Evolutionary conservation across 2,329 filamentous ascomycete genomes (phyloP), one percentile per base, ranked within the genome.

Genomic region (Fusarium brevicatenulatum): DNA sequence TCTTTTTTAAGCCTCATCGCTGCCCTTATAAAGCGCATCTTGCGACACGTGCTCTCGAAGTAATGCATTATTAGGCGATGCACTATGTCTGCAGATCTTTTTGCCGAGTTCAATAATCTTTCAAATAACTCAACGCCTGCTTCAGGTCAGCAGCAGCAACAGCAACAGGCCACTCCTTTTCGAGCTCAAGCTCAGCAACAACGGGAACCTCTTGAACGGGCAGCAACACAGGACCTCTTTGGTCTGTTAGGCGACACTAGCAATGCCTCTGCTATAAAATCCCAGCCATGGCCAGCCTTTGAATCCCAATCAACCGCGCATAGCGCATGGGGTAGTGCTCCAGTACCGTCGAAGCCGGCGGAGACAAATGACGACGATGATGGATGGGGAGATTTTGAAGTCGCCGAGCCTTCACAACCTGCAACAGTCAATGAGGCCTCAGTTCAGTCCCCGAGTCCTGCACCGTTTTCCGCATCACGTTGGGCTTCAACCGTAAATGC

Each of bases 331-430:
- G 54, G 65, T 49, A 63, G 23, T 37, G 46, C 60, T n/a, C 50
- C 63, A 28, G 53, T 61, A 34, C 74, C 70, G 46, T 66, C 71
- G 36, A 68, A 70, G 61, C 61, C 71, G 63, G 34, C 70, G 54
- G 64, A 70, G 55, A 55, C 77, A 40, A 77, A 69, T 10, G 88
- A 88, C 7, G 87, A 90, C 12, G 90, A 91, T 61, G 90, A 91
- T 76, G 88, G 86, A 34, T 92, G 91, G 87, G 91, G 91, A 2
- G 91, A 92, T 62, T 93, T 93, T 76, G 90, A 92, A 79, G 85
- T 87, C 49, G 89, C 89, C 21, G 81, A 85, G 42, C 78, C 82
- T 52, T 69, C 68, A 36, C 60, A 60, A 40, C 57, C 53, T 50
- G 19, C 68, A 25, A 49, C 54, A n/a, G 49, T 50, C 4, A 64